Percentiles rank a stretch among this genome's conserved stretches.
phyloP scores from a whole-genome alignment of 345 rosid species.

The Eucalyptus curtisii region DNA sequence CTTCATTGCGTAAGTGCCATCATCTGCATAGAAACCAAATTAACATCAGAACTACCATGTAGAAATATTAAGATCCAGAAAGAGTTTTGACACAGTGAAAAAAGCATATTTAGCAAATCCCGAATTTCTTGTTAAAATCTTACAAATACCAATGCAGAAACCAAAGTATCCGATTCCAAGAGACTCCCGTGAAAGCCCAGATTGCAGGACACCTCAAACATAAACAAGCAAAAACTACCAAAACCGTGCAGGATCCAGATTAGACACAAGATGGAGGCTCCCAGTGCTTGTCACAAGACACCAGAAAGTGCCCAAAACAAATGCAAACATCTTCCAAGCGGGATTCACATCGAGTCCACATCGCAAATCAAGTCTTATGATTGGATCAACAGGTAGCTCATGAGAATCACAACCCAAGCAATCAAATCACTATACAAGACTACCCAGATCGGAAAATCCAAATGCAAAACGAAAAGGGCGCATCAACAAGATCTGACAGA shows the following conservation, averaged over 20 bases:
- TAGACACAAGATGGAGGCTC: not conserved
- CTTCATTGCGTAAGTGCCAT: conserved; percentile 95
- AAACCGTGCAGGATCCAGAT: not conserved
- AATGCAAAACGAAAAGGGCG: not conserved
- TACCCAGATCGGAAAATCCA: not conserved
- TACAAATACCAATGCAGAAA: not conserved
- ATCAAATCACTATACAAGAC: not conserved
- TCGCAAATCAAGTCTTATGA: not conserved
- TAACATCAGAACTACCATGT: not conserved
- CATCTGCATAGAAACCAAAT: conserved; percentile 27
- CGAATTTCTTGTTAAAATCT: not conserved
- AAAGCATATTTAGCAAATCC: not conserved
- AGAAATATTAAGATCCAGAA: not conserved
- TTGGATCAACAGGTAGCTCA: not conserved
- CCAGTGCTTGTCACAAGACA: not conserved
- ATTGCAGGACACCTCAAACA: not conserved
- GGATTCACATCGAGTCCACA: not conserved
- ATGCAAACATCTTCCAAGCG: not conserved
- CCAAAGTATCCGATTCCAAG: not conserved
- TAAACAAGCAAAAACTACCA: not conserved
- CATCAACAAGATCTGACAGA: not conserved
- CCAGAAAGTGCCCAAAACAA: not conserved
- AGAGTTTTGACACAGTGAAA: not conserved
- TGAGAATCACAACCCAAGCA: not conserved
- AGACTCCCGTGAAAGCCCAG: not conserved